A percentile compares a stretch with the other conserved stretches of the same genome.
These are phyloP conservation scores for Phytophthora constricta DNA, from an alignment of 352 stramenopile species.

Conservation along the genomic window DNA sequence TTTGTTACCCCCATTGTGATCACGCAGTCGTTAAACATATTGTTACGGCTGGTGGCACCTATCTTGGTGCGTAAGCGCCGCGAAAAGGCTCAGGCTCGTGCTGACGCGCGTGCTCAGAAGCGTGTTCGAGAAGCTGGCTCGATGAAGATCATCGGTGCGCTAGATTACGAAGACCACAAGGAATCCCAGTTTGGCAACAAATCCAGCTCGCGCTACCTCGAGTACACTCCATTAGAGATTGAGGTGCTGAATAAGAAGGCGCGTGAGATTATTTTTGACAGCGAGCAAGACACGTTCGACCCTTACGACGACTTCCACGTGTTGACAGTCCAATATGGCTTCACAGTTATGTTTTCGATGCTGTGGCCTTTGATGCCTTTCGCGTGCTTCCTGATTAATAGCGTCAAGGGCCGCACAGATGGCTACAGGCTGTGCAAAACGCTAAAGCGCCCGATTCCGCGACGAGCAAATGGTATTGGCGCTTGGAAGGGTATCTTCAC, in stretches of 20 bases:
- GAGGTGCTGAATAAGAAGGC: constrained; percentile 74
- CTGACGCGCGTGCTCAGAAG: constrained; percentile 72
- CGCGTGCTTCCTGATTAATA: constrained; percentile 77
- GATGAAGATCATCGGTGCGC: constrained; percentile 83
- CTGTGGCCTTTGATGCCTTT: constrained; percentile 81
- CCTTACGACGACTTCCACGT: constrained; percentile 82
- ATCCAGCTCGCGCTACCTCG: constrained; percentile 66
- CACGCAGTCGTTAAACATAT: constrained; percentile 83
- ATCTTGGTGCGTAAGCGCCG: constrained; percentile 74
- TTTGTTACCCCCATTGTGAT: constrained; percentile 90
- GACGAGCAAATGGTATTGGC: constrained; percentile 76
- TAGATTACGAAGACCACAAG: constrained; percentile 81
- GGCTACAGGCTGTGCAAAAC: constrained; percentile 75
- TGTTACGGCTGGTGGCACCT: constrained; percentile 67
- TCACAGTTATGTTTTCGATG: constrained; percentile 86
- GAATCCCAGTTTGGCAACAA: constrained; percentile 79
- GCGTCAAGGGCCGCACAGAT: constrained; percentile 69
- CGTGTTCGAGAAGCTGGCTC: constrained; percentile 69
- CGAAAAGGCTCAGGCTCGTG: constrained; percentile 60
- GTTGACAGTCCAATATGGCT: constrained; percentile 73
- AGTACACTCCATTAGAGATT: constrained; percentile 66
- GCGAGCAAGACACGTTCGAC: constrained; percentile 75
- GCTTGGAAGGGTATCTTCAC: constrained; percentile 70
- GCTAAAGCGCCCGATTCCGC: constrained; percentile 73
- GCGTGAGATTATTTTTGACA: constrained; percentile 75